Evolutionary conservation across 768 basidiomycete species (phyloP), one percentile per base, ranked within the genome.

Genomic region (Exidia glandulosa): DNA sequence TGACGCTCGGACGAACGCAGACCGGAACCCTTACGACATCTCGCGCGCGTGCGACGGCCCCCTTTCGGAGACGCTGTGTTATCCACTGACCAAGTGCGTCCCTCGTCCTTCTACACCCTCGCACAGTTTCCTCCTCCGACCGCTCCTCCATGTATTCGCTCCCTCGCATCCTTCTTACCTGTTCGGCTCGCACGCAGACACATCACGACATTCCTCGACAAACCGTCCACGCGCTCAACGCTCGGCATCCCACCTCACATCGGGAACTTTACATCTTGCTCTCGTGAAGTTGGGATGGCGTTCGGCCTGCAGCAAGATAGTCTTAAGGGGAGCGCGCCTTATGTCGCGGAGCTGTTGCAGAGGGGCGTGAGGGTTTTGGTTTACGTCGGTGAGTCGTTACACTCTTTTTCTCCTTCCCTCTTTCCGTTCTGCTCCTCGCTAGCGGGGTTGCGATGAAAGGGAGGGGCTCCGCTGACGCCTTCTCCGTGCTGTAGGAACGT

Each of bases 191-290:
- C 29, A 14, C 33, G 5, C 63, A 87, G 86, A 57, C 66, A 76
- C 62, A 85, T 92, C 62, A 62, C 69, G 0, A 69, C 73, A 2
- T 94, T 83, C 71, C 85, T 93, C 57, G 77, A 84, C 67, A 76
- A 76, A 33, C 78, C 81, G 1, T 72, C 76, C 6, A 75, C 83
- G 32, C 83, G 84, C 16, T 61, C 67, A 0, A 69, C 71, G 2
- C 77, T 93, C 3, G 90, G 90, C 36, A 86, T 90, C 13, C 76
- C 77, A 60, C 59, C 68, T 67, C 64, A 31, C 65, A 77, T 73
- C 2, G 69, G 70, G 6, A 76, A 77, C 55, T 81, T 77, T 64
- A 66, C 71, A 19, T 66, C 72, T 48, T 77, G 76, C 67, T 73
- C 71, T n/a, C 34, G 65, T 56, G 33, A 36, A n/a, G 5, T 57